Percentiles rank a stretch among this genome's conserved stretches.
Conservation (phyloP, 305 asterid species). For the Petunia hybrid region DNA sequence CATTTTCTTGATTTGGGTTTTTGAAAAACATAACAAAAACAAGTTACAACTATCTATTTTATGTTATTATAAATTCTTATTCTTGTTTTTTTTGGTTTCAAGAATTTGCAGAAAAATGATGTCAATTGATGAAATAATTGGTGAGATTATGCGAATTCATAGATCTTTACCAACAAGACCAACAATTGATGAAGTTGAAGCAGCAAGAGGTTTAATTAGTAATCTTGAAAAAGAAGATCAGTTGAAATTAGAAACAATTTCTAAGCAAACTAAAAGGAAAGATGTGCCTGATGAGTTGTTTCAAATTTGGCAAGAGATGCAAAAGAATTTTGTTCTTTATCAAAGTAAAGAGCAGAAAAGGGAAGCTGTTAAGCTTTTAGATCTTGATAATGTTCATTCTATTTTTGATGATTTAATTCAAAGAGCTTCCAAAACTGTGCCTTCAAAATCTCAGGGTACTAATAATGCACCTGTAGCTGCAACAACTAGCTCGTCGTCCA, state of each 20-base stretch:
- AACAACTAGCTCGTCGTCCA: constrained; percentile 39
- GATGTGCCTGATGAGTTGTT: constrained; percentile 81
- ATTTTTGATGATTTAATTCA: constrained; percentile 87
- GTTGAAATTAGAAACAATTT: constrained; percentile 63
- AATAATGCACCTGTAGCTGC: constrained; percentile 34
- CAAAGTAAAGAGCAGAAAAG: constrained; percentile 75
- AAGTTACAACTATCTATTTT: neutral
- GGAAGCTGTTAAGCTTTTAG: constrained; percentile 77
- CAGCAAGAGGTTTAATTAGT: constrained; percentile 60
- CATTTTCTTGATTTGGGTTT: neutral
- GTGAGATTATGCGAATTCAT: constrained; percentile 77
- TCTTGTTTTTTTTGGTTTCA: neutral
- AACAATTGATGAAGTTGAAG: constrained; percentile 84
- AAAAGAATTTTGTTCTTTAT: constrained; percentile 57
- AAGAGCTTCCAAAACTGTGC: constrained; percentile 76
- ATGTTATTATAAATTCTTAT: neutral
- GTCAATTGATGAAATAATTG: constrained; percentile 74
- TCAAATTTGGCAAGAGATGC: constrained; percentile 76
- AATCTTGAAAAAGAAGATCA: constrained; percentile 87
- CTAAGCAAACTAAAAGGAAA: constrained; percentile 65
- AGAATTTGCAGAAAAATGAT: constrained; percentile 32
- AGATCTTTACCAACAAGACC: constrained; percentile 85
- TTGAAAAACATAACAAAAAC: neutral
- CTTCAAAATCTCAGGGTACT: constrained; percentile 46
- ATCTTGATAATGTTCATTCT: constrained; percentile 71